phyloP scores from a whole-genome alignment of 805 yeast genomes.

The Candida jianshihensis region DNA sequence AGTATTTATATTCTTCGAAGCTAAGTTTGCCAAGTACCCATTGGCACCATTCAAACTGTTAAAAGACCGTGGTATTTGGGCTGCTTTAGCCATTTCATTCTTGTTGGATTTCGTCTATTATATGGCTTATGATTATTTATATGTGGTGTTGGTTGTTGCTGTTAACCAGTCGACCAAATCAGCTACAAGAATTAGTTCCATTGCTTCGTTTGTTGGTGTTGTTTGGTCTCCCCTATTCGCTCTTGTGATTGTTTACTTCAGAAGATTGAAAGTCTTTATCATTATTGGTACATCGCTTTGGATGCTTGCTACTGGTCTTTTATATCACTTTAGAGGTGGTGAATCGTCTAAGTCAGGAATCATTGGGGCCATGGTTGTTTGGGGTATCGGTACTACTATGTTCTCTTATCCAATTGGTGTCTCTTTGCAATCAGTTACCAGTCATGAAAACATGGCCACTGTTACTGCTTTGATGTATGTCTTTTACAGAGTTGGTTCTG shows the following conservation, averaged over 20 bases:
- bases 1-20: constrained; percentile 54
- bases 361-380: constrained; percentile 55
- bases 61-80: constrained; percentile 67
- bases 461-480: constrained; percentile 53
- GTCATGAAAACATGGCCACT: constrained; percentile 65
- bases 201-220: constrained; percentile 57
- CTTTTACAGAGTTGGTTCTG: constrained; percentile 55
- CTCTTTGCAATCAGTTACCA: constrained; percentile 50
- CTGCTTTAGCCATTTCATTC: constrained; percentile 55
- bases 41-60: constrained; percentile 51
- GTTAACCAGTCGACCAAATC: constrained; percentile 50
- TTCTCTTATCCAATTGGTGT: constrained; percentile 64
- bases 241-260: constrained; percentile 36
- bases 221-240: constrained; percentile 54
- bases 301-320: constrained; percentile 52
- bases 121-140: constrained; percentile 65
- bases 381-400: constrained; percentile 69
- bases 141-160: constrained; percentile 59
- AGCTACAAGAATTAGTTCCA: constrained; percentile 55
- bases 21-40: constrained; percentile 50
- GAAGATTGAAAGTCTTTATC: constrained; percentile 51
- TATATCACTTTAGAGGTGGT: constrained; percentile 52
- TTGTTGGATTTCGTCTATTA: constrained; percentile 56
- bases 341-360: constrained; percentile 44
- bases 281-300: constrained; percentile 53